Conservation (phyloP, 257 asterid genomes). For the Cinchona pubescens region DNA sequence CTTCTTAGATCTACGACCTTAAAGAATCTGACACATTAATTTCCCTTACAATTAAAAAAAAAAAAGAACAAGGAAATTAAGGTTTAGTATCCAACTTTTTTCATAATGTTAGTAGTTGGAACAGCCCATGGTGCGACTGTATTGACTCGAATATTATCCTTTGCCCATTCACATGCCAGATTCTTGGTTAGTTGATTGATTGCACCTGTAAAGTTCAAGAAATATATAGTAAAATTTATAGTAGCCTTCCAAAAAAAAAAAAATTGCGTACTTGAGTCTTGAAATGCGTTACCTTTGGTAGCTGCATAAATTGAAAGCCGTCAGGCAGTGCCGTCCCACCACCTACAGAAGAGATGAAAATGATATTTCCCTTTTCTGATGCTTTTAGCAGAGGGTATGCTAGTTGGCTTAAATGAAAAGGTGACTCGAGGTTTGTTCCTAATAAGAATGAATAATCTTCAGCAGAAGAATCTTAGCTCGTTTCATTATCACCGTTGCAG, state of each 20-base stretch:
- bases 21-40: neutral
- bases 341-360: slow-evolving; percentile 34
- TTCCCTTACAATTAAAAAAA: neutral
- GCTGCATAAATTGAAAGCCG: slow-evolving; percentile 26
- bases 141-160: slow-evolving; percentile 32
- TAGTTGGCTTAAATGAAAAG: slow-evolving; percentile 28
- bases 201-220: slow-evolving; percentile 20
- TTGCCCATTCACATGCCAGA: slow-evolving; percentile 36
- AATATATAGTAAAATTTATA: neutral
- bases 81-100: neutral
- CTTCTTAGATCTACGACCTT: neutral
- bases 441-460: slow-evolving; percentile 24
- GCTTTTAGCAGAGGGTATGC: slow-evolving; percentile 33
- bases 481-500: slow-evolving; percentile 19
- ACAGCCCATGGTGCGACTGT: slow-evolving; percentile 36
- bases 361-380: slow-evolving; percentile 23
- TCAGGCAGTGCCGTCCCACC: slow-evolving; percentile 23
- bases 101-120: slow-evolving; percentile 20
- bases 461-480: slow-evolving; percentile 13
- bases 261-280: neutral
- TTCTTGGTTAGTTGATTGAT: slow-evolving; percentile 34
- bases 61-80: neutral
- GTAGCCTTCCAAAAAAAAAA: neutral
- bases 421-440: slow-evolving; percentile 28
- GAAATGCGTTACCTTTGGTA: slow-evolving; percentile 22